A percentile compares a stretch with the other conserved stretches of the same genome.
These are phyloP conservation scores for Thelonectria blattea DNA, from an alignment of 2,329 filamentous ascomycete species.

Conservation along the genomic window DNA sequence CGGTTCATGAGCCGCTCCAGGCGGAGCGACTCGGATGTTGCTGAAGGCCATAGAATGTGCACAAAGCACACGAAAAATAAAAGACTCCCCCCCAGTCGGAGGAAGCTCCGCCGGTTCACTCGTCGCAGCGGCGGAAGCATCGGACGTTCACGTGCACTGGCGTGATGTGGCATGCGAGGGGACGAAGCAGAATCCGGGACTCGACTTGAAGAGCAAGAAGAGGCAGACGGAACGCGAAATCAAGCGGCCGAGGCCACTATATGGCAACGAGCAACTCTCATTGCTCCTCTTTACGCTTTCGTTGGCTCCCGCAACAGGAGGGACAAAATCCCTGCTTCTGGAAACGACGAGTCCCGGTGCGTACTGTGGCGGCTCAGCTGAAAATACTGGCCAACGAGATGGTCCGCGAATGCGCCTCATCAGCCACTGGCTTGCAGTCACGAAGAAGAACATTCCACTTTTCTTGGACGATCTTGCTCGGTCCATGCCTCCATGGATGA, in stretches of 20 bases:
- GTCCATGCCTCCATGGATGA: neutral
- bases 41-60: slow-evolving; percentile 9
- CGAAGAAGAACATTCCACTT: neutral
- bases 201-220: neutral
- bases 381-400: neutral
- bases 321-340: neutral
- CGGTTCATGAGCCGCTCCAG: slow-evolving; percentile 13
- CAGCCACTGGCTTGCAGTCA: neutral
- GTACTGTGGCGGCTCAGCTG: neutral
- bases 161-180: neutral
- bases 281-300: neutral
- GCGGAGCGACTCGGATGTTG: neutral
- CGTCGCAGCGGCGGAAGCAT: slow-evolving; percentile 8
- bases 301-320: neutral
- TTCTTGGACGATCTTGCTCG: neutral
- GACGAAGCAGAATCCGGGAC: neutral
- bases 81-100: slow-evolving; percentile 1
- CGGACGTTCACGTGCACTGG: neutral
- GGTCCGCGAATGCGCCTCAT: neutral
- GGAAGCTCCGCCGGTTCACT: slow-evolving; percentile 5
- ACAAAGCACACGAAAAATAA: slow-evolving; percentile 11
- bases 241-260: neutral
- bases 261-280: neutral
- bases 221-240: neutral
- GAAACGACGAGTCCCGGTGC: neutral